Percentiles rank a stretch among this genome's conserved stretches.
These are phyloP conservation scores for Neonectria hederae DNA, from an alignment of 2,329 filamentous ascomycete genomes.

Conservation along the genomic window DNA sequence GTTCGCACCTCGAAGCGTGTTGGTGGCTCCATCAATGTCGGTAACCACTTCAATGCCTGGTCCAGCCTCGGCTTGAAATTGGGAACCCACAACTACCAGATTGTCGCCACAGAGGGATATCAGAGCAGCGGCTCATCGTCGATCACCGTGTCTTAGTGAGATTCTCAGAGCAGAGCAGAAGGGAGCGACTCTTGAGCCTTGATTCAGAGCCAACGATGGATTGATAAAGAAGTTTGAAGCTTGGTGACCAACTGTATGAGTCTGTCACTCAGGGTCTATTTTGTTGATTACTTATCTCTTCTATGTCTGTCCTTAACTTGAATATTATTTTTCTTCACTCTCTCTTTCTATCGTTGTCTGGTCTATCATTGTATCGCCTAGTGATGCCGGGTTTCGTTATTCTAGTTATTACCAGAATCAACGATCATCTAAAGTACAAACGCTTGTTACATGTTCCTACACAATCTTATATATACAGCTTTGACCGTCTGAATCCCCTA, in stretches of 20 bases:
- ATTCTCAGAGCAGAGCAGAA: neutral
- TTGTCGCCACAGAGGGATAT: constrained; percentile 65
- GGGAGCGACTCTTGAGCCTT: neutral
- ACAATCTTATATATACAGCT: constrained; percentile 50
- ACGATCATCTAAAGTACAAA: neutral
- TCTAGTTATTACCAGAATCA: neutral
- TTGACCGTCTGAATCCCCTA: constrained; percentile 48
- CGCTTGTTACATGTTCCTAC: neutral
- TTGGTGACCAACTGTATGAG: neutral
- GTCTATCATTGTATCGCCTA: neutral
- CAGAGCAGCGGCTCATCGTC: constrained; percentile 57
- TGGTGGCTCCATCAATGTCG: constrained; percentile 59
- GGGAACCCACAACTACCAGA: constrained; percentile 62
- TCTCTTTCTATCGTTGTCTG: too few relatives aligned
- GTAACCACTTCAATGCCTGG: constrained; percentile 65
- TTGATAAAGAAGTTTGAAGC: neutral
- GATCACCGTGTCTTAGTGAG: constrained; percentile 52
- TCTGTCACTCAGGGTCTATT: neutral
- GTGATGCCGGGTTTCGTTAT: neutral
- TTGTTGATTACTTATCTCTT: neutral
- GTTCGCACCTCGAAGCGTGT: constrained; percentile 60
- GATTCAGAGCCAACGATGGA: too few relatives aligned
- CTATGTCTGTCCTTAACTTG: neutral
- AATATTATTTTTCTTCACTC: neutral
- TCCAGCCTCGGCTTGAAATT: constrained; percentile 56